A percentile compares a stretch with the other conserved stretches of the same genome.
phyloP scores from a whole-genome alignment of 371 early-diverging fungal genomes.

The Mucor lusitanicus region DNA sequence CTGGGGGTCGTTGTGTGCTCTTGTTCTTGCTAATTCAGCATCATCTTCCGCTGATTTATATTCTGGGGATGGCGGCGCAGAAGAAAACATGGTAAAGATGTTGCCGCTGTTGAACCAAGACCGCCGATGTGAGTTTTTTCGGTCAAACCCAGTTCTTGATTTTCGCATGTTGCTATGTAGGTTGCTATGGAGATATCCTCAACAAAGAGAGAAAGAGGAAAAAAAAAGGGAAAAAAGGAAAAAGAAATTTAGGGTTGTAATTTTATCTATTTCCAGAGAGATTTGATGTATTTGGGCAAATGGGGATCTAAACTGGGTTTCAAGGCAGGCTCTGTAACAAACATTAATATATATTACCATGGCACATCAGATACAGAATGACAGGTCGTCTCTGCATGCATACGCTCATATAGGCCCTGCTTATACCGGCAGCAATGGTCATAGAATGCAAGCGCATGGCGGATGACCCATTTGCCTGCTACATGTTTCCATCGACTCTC shows the following conservation, averaged over 20 bases:
- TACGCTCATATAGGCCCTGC: background rate
- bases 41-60: background rate
- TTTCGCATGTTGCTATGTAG: conserved; percentile 3
- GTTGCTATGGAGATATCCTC: background rate
- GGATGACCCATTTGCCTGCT: too few relatives aligned
- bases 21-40: background rate
- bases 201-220: background rate
- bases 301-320: background rate
- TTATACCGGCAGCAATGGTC: background rate
- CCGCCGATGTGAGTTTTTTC: conserved; percentile 14
- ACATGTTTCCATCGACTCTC: too few relatives aligned
- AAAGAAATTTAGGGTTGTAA: background rate
- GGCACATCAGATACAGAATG: background rate
- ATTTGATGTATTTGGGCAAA: background rate
- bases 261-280: background rate
- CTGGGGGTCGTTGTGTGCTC: background rate
- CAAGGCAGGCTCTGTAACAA: background rate
- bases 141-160: conserved; percentile 7
- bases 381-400: too few relatives aligned
- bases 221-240: background rate
- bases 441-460: too few relatives aligned
- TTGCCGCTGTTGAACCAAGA: conserved; percentile 27
- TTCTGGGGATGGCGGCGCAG: conserved; percentile 28
- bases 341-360: background rate
- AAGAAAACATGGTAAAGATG: conserved; percentile 23